A percentile compares a stretch with the other conserved stretches of the same genome.
Evolutionary conservation across 1,139 yeast genomes (phyloP).

Genomic region (Martiniozyma asiatica): DNA sequence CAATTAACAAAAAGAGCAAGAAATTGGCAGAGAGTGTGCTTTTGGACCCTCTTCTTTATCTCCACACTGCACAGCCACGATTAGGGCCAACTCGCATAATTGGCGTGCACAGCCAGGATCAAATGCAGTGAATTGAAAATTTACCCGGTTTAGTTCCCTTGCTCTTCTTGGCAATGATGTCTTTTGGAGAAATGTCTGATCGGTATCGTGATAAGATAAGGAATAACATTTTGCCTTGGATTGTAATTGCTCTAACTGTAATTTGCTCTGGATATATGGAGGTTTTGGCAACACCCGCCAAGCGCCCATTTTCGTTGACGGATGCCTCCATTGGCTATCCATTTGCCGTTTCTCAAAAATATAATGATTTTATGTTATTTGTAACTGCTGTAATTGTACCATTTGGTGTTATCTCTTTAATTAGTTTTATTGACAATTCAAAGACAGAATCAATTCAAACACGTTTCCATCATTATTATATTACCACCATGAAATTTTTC

Average conservation of each 20-base stretch:
- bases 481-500: constrained; percentile 30
- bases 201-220: constrained; percentile 5
- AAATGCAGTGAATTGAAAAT: no score
- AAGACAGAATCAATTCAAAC: constrained; percentile 2
- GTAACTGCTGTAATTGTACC: constrained; percentile 33
- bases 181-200: constrained; percentile 1
- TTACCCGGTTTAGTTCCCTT: no score
- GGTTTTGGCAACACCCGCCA: constrained; percentile 22
- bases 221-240: constrained; percentile 12
- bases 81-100: no score
- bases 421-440: constrained; percentile 3
- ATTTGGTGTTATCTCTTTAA: constrained; percentile 16
- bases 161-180: no score
- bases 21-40: no score
- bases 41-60: no score
- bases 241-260: neutral
- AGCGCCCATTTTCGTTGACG: constrained; percentile 26
- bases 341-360: constrained; percentile 32
- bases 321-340: constrained; percentile 34
- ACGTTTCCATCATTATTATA: constrained; percentile 12
- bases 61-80: no score
- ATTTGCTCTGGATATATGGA: constrained; percentile 13
- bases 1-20: no score
- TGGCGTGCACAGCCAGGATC: no score
- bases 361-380: constrained; percentile 26